phyloP scores from a whole-genome alignment of 192 early-diverging fungal species.

The Coemansia sp. region DNA sequence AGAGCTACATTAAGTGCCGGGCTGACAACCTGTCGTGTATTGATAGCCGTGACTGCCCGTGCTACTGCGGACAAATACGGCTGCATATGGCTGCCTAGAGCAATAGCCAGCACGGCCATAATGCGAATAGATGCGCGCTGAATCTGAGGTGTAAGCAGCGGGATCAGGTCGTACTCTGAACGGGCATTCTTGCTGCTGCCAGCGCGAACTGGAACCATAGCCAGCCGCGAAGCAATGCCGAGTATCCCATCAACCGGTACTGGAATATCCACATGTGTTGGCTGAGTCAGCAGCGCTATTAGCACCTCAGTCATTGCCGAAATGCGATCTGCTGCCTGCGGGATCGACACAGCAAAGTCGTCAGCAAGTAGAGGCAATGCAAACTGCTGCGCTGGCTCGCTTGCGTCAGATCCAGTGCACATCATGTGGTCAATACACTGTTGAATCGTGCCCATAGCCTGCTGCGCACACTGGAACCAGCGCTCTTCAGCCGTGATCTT shows the following conservation, averaged over 20 bases:
- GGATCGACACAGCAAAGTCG: constrained; percentile 38
- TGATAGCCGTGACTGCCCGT: constrained; percentile 28
- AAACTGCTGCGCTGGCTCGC: constrained; percentile 6
- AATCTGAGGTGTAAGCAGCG: constrained; percentile 40
- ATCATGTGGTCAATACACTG: constrained; percentile 45
- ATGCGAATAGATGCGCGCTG: constrained; percentile 44
- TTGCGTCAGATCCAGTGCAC: constrained; percentile 11
- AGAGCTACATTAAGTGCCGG: constrained; percentile 32
- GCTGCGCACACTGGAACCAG: constrained; percentile 41
- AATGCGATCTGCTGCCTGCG: constrained; percentile 50
- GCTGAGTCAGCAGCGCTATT: constrained; percentile 36
- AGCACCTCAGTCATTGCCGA: constrained; percentile 34
- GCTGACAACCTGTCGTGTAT: constrained; percentile 18
- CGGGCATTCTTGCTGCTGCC: constrained; percentile 37
- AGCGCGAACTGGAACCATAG: constrained; percentile 31
- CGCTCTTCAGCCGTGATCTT: constrained; percentile 41
- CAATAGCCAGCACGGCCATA: constrained; percentile 31
- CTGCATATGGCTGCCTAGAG: constrained; percentile 36
- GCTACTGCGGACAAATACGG: constrained; percentile 42
- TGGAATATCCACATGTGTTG: constrained; percentile 22
- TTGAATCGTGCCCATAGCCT: constrained; percentile 39
- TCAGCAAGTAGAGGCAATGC: constrained; percentile 21
- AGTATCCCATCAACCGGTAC: constrained; percentile 34
- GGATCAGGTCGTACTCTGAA: constrained; percentile 35
- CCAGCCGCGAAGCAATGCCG: constrained; percentile 27